Evolutionary conservation across 805 yeast species (phyloP).

Genomic region (Candida insectorum): DNA sequence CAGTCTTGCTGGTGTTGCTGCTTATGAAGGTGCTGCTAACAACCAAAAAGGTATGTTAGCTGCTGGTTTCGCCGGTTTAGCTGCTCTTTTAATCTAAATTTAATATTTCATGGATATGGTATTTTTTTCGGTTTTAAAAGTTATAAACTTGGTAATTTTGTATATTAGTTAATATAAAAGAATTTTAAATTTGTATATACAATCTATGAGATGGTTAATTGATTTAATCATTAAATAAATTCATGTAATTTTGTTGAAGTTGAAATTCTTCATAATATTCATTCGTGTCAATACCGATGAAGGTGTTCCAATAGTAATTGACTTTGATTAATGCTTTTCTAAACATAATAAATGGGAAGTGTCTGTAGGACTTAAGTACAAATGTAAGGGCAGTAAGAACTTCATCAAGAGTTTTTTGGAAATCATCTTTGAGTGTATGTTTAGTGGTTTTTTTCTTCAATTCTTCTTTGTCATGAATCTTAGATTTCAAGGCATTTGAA

Average conservation of each 20-base stretch:
- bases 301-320: conserved; percentile 65
- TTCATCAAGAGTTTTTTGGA: conserved; percentile 39
- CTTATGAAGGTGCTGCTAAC: conserved; percentile 32
- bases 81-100: conserved; percentile 33
- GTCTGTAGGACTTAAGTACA: conserved; percentile 60
- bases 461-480: conserved; percentile 7
- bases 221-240: conserved; percentile 9
- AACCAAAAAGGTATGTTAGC: conserved; percentile 26
- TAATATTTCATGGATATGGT: neutral
- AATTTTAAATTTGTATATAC: too few relatives aligned
- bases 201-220: too few relatives aligned
- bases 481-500: conserved; percentile 7
- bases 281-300: conserved; percentile 48
- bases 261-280: conserved; percentile 14
- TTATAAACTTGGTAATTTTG: too few relatives aligned
- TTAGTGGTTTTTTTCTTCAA: conserved; percentile 10
- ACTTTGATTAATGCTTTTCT: conserved; percentile 46
- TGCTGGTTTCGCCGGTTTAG: conserved; percentile 41
- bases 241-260: conserved; percentile 11
- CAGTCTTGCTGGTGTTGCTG: conserved; percentile 19
- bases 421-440: neutral
- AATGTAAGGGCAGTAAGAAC: conserved; percentile 62
- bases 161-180: too few relatives aligned
- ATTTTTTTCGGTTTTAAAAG: too few relatives aligned
- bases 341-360: conserved; percentile 64